A percentile compares a stretch with the other conserved stretches of the same genome.
These are phyloP conservation scores for Sutorius australiensis DNA, from an alignment of 768 basidiomycete genomes.

Conservation along the genomic window DNA sequence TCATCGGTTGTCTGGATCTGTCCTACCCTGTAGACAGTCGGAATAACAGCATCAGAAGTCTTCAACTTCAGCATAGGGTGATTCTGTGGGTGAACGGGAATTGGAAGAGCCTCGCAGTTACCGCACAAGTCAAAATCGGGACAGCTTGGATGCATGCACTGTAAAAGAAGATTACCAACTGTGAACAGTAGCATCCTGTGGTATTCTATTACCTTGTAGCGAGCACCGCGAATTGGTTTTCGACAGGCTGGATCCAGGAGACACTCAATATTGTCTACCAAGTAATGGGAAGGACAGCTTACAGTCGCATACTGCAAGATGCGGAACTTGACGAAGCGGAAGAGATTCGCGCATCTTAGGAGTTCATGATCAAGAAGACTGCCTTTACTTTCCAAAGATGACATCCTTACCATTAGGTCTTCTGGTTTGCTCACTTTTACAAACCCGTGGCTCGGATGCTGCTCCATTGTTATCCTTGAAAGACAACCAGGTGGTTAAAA, in stretches of 20 bases:
- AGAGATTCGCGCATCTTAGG: constrained; percentile 30
- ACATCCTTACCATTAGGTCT: constrained; percentile 54
- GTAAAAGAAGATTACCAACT: constrained; percentile 3
- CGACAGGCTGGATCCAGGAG: constrained; percentile 37
- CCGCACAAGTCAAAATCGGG: constrained; percentile 80
- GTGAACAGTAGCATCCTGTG: background rate
- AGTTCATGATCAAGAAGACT: background rate
- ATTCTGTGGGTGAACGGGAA: constrained; percentile 63
- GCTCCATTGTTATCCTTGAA: constrained; percentile 58
- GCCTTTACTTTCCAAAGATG: background rate
- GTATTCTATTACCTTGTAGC: constrained; percentile 60
- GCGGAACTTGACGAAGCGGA: constrained; percentile 27
- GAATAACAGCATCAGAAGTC: constrained; percentile 45
- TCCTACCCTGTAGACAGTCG: constrained; percentile 36
- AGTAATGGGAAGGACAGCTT: constrained; percentile 2
- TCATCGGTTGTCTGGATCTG: constrained; percentile 4
- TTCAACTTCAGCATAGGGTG: constrained; percentile 79
- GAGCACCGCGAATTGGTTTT: constrained; percentile 52
- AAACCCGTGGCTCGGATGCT: constrained; percentile 77
- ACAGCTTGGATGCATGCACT: constrained; percentile 81
- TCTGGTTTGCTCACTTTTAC: constrained; percentile 52
- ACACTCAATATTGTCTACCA: background rate
- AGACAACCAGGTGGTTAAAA: background rate
- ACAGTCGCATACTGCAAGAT: constrained; percentile 62
- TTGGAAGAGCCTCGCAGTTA: constrained; percentile 75